Conservation (phyloP, 2,329 filamentous ascomycete species). For the Chaetomiaceae sp. region DNA sequence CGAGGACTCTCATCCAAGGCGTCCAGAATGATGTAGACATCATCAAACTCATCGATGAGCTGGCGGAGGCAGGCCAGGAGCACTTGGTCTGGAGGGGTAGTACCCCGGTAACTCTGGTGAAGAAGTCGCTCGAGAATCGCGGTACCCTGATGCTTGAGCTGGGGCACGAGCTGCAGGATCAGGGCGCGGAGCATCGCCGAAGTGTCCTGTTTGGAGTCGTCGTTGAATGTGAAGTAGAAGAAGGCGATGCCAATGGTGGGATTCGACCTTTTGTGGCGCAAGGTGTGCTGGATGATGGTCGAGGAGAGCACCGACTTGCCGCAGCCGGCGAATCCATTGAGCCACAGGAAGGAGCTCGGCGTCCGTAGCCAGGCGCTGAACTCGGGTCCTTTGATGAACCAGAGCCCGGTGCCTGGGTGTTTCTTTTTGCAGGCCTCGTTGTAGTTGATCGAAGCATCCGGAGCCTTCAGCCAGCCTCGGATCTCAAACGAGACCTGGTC, state of each 20-base stretch:
- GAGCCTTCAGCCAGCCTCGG: slow-evolving; percentile 33
- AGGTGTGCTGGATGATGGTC: slow-evolving; percentile 30
- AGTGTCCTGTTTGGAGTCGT: slow-evolving; percentile 31
- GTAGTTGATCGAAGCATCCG: slow-evolving; percentile 34
- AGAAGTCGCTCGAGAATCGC: slow-evolving; percentile 23
- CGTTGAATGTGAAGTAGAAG: slow-evolving; percentile 40
- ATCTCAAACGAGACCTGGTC: slow-evolving; percentile 28
- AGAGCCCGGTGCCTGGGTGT: slow-evolving; percentile 33
- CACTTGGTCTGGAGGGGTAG: slow-evolving; percentile 20
- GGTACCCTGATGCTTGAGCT: slow-evolving; percentile 22
- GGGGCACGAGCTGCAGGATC: slow-evolving; percentile 32
- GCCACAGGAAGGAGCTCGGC: slow-evolving; percentile 35
- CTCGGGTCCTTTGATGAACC: slow-evolving; percentile 28
- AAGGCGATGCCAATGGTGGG: slow-evolving; percentile 31
- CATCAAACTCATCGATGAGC: slow-evolving; percentile 27
- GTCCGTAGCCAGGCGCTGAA: slow-evolving; percentile 30
- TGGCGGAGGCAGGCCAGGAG: slow-evolving; percentile 25
- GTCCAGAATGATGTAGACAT: slow-evolving; percentile 36
- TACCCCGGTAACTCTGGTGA: slow-evolving; percentile 17
- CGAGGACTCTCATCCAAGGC: slow-evolving; percentile 36
- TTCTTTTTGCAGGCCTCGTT: slow-evolving; percentile 31
- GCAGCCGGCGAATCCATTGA: slow-evolving; percentile 37
- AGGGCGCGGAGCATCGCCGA: slow-evolving; percentile 33
- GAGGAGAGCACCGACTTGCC: slow-evolving; percentile 39
- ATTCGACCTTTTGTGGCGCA: slow-evolving; percentile 13